phyloP scores from a whole-genome alignment of 495 filamentous ascomycete genomes.

The Penicillium salamii region DNA sequence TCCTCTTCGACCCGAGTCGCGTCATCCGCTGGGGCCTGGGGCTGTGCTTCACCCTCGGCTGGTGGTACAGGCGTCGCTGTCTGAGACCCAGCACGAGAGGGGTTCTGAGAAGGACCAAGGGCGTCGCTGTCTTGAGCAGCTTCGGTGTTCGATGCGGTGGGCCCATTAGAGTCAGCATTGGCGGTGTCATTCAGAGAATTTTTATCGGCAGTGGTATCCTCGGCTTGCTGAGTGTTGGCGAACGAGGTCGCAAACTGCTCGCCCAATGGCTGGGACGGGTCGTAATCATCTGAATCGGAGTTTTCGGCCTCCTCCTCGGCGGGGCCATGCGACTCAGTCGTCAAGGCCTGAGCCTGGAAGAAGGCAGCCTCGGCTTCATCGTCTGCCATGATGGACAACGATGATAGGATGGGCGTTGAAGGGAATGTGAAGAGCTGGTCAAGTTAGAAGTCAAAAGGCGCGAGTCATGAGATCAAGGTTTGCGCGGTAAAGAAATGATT shows the following conservation, averaged over 20 bases:
- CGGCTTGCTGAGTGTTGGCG: slow-evolving; percentile 24
- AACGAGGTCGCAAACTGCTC: slow-evolving; percentile 37
- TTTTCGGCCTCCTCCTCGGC: slow-evolving; percentile 51
- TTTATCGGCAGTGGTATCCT: slow-evolving; percentile 20
- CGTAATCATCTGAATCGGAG: slow-evolving; percentile 54
- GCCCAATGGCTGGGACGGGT: slow-evolving; percentile 49
- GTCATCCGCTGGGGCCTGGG: slow-evolving; percentile 68
- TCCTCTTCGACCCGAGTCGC: slow-evolving; percentile 71
- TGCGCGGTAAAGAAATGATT: not conserved
- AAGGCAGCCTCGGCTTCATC: slow-evolving; percentile 62
- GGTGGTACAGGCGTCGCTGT: slow-evolving; percentile 37
- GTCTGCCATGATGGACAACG: slow-evolving; percentile 50
- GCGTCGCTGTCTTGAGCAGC: slow-evolving; percentile 26
- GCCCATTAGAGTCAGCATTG: slow-evolving; percentile 15
- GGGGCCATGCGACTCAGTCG: slow-evolving; percentile 40
- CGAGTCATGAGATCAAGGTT: slow-evolving; percentile 1
- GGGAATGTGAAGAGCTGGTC: not conserved
- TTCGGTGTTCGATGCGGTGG: slow-evolving; percentile 25
- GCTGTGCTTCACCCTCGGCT: slow-evolving; percentile 32
- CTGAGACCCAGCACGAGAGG: slow-evolving; percentile 38
- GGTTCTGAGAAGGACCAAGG: slow-evolving; percentile 31
- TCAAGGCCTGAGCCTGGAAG: slow-evolving; percentile 53
- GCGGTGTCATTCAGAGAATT: slow-evolving; percentile 16
- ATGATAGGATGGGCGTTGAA: slow-evolving; percentile 1
- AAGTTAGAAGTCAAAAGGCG: not conserved